Percentiles rank a stretch among this genome's conserved stretches.
phyloP scores from a whole-genome alignment of 1,284 basidiomycete genomes.

The Sanghuangporus weigelae region DNA sequence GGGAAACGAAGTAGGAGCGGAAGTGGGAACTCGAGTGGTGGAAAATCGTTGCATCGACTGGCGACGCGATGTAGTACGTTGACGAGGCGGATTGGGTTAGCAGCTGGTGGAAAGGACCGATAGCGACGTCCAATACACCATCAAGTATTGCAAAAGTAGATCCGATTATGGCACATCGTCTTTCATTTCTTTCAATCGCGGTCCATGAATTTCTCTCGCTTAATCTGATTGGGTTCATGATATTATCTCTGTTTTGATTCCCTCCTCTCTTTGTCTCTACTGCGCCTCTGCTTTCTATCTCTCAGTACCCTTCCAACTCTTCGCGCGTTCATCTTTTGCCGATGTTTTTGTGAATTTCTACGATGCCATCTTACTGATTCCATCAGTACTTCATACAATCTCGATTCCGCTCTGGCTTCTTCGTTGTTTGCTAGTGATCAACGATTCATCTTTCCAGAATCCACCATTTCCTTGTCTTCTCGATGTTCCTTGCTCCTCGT shows the following conservation, averaged over 20 bases:
- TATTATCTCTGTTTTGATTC: not conserved
- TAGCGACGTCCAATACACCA: not conserved
- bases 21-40: not conserved
- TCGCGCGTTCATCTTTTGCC: not conserved
- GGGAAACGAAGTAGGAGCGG: not conserved
- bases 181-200: not conserved
- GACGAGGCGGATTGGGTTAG: slow-evolving; percentile 1
- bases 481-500: not conserved
- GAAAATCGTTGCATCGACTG: not conserved
- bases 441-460: not conserved
- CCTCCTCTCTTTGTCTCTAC: not conserved
- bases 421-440: not conserved
- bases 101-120: not conserved
- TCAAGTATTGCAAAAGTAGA: not conserved
- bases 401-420: not conserved
- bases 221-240: not conserved
- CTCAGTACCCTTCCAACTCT: not conserved
- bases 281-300: not conserved
- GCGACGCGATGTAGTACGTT: slow-evolving; percentile 6
- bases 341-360: not conserved
- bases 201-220: not conserved
- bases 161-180: no score
- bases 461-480: not conserved
- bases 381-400: not conserved
- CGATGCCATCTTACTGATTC: not conserved